Evolutionary conservation across 148 eudicot genomes (phyloP).

Genomic region (Nepenthes gracilis): DNA sequence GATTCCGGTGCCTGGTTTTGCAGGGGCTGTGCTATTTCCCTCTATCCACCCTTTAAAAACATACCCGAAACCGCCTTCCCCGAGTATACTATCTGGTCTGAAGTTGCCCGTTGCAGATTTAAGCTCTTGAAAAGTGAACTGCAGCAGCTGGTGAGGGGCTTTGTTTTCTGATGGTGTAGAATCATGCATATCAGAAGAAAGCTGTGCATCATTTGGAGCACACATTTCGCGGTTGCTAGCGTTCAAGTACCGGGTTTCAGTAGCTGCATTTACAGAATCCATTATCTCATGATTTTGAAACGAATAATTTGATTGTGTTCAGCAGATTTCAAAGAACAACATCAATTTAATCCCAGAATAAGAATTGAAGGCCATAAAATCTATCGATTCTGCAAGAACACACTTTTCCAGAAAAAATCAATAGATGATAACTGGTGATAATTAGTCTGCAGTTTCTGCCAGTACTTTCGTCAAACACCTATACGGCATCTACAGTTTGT

Average conservation of each 20-base stretch:
- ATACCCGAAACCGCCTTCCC: slow-evolving; percentile 95
- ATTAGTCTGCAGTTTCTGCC: too few species aligned
- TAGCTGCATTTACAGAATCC: slow-evolving; percentile 34
- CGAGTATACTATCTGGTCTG: slow-evolving; percentile 93
- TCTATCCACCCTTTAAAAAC: slow-evolving; percentile 99
- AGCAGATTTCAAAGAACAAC: neutral
- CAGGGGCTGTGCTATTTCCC: slow-evolving; percentile 82
- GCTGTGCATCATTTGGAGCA: slow-evolving; percentile 58
- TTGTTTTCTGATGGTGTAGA: slow-evolving; percentile 34
- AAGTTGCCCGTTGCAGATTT: slow-evolving; percentile 95
- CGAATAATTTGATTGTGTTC: neutral
- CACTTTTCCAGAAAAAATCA: too few species aligned
- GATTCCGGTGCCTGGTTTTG: slow-evolving; percentile 85
- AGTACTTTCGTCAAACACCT: too few species aligned
- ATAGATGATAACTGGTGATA: too few species aligned
- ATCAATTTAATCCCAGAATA: neutral
- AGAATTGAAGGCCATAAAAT: too few species aligned
- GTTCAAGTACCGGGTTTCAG: slow-evolving; percentile 84
- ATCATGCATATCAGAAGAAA: slow-evolving; percentile 37
- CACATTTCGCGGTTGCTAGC: slow-evolving; percentile 95
- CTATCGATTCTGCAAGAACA: too few species aligned
- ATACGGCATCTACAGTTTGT: too few species aligned
- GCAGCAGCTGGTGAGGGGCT: slow-evolving; percentile 48
- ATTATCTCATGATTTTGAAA: neutral
- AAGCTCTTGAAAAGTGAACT: slow-evolving; percentile 67